A percentile compares a stretch with the other conserved stretches of the same genome.
Conservation (phyloP, 2,329 filamentous ascomycete species). For the Dactylonectria estremocensis region DNA sequence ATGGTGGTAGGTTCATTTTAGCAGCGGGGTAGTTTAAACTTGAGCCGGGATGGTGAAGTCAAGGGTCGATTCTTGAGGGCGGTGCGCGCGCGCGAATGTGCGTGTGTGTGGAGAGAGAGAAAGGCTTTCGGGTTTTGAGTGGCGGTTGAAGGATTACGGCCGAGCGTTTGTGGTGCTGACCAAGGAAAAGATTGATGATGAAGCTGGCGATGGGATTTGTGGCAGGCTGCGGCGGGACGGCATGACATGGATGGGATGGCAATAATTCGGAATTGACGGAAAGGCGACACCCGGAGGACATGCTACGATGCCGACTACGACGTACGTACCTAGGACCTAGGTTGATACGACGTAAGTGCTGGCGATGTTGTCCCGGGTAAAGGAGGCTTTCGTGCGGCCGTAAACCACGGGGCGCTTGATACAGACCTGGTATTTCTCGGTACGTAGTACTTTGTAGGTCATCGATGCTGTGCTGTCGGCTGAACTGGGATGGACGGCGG, state of each 20-base stretch:
- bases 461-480: background rate
- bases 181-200: conserved; percentile 40
- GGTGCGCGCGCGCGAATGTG: background rate
- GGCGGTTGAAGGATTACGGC: background rate
- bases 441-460: background rate
- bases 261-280: conserved; percentile 32
- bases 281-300: conserved; percentile 19
- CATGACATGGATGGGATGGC: conserved; percentile 16
- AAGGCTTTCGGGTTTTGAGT: background rate
- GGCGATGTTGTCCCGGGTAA: conserved; percentile 30
- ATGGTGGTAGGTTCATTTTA: conserved; percentile 36
- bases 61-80: conserved; percentile 2
- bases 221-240: conserved; percentile 17
- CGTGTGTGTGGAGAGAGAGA: conserved; percentile 12
- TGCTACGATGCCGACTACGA: background rate
- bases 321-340: background rate
- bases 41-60: conserved; percentile 15
- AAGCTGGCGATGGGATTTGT: conserved; percentile 38
- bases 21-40: conserved; percentile 37
- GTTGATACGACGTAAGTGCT: conserved; percentile 2
- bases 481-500: background rate
- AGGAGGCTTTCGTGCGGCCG: conserved; percentile 39
- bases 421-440: background rate
- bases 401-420: background rate
- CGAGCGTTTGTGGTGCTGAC: conserved; percentile 29